Evolutionary conservation across 441 rosid genomes (phyloP), one percentile per base, ranked within the genome.

Genomic region (Syzygium syzygioides): DNA sequence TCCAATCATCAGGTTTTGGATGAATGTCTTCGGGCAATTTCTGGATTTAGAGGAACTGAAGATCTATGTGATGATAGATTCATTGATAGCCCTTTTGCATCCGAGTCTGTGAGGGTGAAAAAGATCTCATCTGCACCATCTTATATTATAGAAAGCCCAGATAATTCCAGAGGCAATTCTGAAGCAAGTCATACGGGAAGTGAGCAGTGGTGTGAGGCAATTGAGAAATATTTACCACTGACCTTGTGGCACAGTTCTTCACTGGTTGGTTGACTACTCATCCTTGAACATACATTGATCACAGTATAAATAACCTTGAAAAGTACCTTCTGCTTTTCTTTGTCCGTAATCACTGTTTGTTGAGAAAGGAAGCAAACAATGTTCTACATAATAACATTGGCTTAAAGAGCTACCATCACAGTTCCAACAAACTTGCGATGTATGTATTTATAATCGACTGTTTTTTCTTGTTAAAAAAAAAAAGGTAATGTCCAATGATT

Each of bases 1-100:
- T 76, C 83, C 41, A 54, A 34, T 56, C 4, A 93, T 89, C 93
- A 98, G 98, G 98, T 95, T 88, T 93, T 96, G 93, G 99, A 98
- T 93, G 98, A 94, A 90, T 94, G 95, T 90, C 98, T 98, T 90
- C 96, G 99, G 87, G 99, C 97, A 85, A 90, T 95, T 91, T 96
- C 96, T 95, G 99, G 99, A 92, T 96, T 94, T 91, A 95, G 93
- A 91, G 99, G 99, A 93, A 96, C 96, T 37, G 99, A 96, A 93
- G 98, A 95, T 91, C 94, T 90, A 91, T 91, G 92, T 30, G 96
- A 93, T 90, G 98, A 95, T 89, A 94, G 93, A 88, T 89, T 94
- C 45, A 90, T 91, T 88, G 98, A 96, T 89, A 89, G 94, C 53
- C 96, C 99, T 87, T 96, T 98, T 93, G 91, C 96, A 87, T 94